Percentiles rank a stretch among this genome's conserved stretches.
Conservation (phyloP, 1,284 basidiomycete genomes). For the Ceratobasidium sp. region DNA sequence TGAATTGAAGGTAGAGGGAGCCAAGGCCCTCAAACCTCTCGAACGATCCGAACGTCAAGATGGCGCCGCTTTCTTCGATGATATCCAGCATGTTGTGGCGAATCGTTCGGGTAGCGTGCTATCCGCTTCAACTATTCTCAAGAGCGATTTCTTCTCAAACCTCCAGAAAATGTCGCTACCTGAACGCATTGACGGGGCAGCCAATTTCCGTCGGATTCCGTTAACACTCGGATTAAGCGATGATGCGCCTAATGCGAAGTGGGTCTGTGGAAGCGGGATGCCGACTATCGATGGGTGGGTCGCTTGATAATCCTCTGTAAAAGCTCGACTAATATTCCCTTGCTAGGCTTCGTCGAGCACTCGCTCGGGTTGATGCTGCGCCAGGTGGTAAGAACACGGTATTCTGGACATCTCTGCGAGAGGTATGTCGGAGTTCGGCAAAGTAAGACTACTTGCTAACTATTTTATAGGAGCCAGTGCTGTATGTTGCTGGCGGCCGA, state of each 20-base stretch:
- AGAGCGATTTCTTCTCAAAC: constrained; percentile 96
- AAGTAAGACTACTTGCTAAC: constrained; percentile 10
- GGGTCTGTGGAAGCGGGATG: constrained; percentile 92
- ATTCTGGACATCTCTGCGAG: constrained; percentile 91
- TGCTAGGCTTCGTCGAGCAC: constrained; percentile 78
- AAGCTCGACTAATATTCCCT: constrained; percentile 19
- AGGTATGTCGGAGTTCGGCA: constrained; percentile 55
- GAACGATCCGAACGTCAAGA: constrained; percentile 76
- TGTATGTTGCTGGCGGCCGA: constrained; percentile 82
- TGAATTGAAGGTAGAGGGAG: constrained; percentile 81
- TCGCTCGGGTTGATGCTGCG: constrained; percentile 81
- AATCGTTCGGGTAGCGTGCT: constrained; percentile 87
- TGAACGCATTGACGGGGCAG: constrained; percentile 92
- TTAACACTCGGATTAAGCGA: constrained; percentile 58
- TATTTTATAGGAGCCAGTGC: constrained; percentile 81
- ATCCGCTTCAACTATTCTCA: constrained; percentile 92
- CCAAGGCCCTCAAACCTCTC: constrained; percentile 85
- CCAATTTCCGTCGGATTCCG: constrained; percentile 86
- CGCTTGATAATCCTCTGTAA: constrained; percentile 4
- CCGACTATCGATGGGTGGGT: constrained; percentile 83
- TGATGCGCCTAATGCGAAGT: constrained; percentile 57
- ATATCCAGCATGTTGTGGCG: constrained; percentile 83
- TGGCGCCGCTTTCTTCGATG: constrained; percentile 85
- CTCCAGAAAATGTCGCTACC: constrained; percentile 94
- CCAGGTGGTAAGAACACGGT: constrained; percentile 75